Conservation (phyloP, 495 filamentous ascomycete genomes). For the Chaetomium cochliodes region DNA sequence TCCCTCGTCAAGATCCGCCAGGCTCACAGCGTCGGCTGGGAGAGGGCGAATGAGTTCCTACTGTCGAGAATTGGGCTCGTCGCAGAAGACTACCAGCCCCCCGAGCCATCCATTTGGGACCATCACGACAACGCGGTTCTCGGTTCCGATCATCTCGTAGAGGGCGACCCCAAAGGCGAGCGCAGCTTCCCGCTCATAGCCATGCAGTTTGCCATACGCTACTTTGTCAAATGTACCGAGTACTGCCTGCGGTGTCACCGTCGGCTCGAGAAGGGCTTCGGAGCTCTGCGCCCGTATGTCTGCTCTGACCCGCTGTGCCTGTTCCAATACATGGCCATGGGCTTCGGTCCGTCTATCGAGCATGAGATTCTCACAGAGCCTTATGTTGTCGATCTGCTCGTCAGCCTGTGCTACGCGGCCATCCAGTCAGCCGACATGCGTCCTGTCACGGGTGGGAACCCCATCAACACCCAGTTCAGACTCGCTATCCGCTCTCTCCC, state of each 20-base stretch:
- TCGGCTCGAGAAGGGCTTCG: slow-evolving; percentile 66
- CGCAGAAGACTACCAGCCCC: background rate
- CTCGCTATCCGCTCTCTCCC: slow-evolving; percentile 31
- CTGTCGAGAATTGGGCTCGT: slow-evolving; percentile 19
- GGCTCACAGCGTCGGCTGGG: slow-evolving; percentile 59
- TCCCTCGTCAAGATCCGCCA: slow-evolving; percentile 61
- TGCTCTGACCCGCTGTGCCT: slow-evolving; percentile 78
- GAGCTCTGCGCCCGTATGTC: slow-evolving; percentile 89
- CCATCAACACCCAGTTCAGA: background rate
- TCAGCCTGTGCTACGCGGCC: slow-evolving; percentile 76
- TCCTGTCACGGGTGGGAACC: background rate
- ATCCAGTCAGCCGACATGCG: slow-evolving; percentile 13
- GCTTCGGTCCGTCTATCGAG: slow-evolving; percentile 81
- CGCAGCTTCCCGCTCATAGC: slow-evolving; percentile 64
- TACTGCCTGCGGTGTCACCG: slow-evolving; percentile 87
- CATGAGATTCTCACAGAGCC: slow-evolving; percentile 79
- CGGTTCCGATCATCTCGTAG: slow-evolving; percentile 52
- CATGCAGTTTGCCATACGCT: slow-evolving; percentile 77
- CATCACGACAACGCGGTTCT: slow-evolving; percentile 31
- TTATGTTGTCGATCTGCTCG: slow-evolving; percentile 78
- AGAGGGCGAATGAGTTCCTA: slow-evolving; percentile 63
- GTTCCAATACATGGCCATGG: slow-evolving; percentile 88
- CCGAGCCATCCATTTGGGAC: slow-evolving; percentile 26
- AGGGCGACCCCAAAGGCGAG: slow-evolving; percentile 21
- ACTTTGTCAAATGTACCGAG: slow-evolving; percentile 79